Conservation (phyloP, 1,284 basidiomycete genomes). For the Naganishia sp. region DNA sequence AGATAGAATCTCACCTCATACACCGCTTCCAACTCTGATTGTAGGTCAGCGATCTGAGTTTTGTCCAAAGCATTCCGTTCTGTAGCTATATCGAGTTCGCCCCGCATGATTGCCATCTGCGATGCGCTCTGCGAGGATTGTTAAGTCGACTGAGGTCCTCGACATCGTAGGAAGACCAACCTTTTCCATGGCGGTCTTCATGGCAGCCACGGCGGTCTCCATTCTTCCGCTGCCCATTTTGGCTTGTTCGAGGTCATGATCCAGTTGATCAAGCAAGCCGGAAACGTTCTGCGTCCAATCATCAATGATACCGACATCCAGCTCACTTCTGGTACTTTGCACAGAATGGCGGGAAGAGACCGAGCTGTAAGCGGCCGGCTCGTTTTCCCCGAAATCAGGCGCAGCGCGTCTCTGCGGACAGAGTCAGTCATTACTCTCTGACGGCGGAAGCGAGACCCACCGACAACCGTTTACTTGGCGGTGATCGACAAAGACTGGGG, state of each 20-base stretch:
- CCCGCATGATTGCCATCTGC: constrained; percentile 46
- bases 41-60: constrained; percentile 69
- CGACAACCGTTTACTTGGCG: constrained; percentile 20
- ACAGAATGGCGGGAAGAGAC: constrained; percentile 34
- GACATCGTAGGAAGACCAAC: neutral
- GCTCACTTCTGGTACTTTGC: constrained; percentile 32
- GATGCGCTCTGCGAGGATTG: neutral
- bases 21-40: constrained; percentile 84
- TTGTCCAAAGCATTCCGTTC: constrained; percentile 75
- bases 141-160: neutral
- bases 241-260: constrained; percentile 24
- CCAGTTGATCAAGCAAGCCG: constrained; percentile 39
- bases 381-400: constrained; percentile 10
- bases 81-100: constrained; percentile 67
- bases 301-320: constrained; percentile 35
- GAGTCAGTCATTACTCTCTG: no score
- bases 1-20: constrained; percentile 68
- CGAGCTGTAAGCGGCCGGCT: constrained; percentile 33
- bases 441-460: constrained; percentile 1
- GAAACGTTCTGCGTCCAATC: constrained; percentile 34
- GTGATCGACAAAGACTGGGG: constrained; percentile 20
- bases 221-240: constrained; percentile 15
- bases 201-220: neutral
- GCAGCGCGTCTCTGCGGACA: constrained; percentile 6
- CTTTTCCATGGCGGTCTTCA: constrained; percentile 15